Evolutionary conservation across 176 grass and related monocot genomes (phyloP), one percentile per base, ranked within the genome.

Genomic region (Rhynchospora tenuis): DNA sequence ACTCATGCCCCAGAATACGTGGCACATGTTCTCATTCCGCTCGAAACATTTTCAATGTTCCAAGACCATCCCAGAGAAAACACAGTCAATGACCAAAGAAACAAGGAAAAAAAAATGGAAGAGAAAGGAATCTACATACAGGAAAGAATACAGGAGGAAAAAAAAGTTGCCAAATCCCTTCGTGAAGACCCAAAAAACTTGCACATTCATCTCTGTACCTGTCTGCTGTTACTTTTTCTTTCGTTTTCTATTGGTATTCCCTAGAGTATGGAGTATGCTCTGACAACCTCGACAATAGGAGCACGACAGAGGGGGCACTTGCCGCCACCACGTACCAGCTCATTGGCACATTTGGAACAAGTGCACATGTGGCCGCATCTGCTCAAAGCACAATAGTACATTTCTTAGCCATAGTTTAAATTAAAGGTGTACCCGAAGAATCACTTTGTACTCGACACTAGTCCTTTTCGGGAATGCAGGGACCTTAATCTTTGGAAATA

Each of bases 351-450:
- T 86, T 93, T 99, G 6, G 93, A 90, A 86, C 96, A 99, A 70
- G 96, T 99, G 82, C 96, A 99, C 96, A 99, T 95, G 85, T 99
- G 96, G 12, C 96, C 96, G 9, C 96, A 99, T 87, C 96, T 99
- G 89, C 66, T 22, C 85, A 3, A 44, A 56, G 16, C 73, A 81
- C 7, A 77, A 51, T 17, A 76, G 73, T 26, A 54, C 73, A 76
- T 26, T 50, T 54, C 24, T 76, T 29, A 76, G 48, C 54, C 73
- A 48, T 17, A 43, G 16, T 33, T 42, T 31, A 26, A 19, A 29
- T 31, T 9, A 55, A 55, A 63, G 3, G 24, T 9, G 11, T 20
- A 17, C 10, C 20, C 19, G 15, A 62, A 62, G 29, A 17, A 80
- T 62, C 56, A 15, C 62, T 61, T 61, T 46, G 27, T 42, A 62